Conservation (phyloP, 2,329 filamentous ascomycete species). For the Pyrenophora seminiperda region DNA sequence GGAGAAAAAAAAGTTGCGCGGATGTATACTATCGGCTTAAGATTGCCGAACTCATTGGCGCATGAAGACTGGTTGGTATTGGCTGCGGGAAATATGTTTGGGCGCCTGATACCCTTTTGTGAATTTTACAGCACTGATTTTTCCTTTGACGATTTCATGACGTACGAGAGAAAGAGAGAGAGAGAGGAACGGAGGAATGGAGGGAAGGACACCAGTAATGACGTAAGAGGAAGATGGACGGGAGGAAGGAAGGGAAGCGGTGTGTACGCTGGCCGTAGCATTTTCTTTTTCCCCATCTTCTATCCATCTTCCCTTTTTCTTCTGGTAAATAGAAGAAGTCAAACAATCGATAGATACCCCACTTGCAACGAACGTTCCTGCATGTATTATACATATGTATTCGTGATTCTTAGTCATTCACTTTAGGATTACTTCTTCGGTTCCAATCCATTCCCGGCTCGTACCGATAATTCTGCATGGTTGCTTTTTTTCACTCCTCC, state of each 20-base stretch:
- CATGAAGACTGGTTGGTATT: slow-evolving; percentile 7
- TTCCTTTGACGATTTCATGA: slow-evolving; percentile 8
- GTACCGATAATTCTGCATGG: background rate
- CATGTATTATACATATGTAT: no score
- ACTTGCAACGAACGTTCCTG: no score
- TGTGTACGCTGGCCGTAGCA: background rate
- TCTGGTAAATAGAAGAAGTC: no score
- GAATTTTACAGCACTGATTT: background rate
- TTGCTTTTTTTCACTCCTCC: no score
- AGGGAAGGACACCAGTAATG: slow-evolving; percentile 1
- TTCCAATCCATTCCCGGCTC: background rate
- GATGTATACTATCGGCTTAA: background rate
- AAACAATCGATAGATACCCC: no score
- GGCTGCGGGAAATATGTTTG: slow-evolving; percentile 4
- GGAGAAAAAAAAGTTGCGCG: background rate
- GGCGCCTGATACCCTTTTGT: slow-evolving; percentile 25
- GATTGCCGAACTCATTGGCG: slow-evolving; percentile 1
- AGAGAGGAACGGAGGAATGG: background rate
- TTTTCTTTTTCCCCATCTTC: background rate
- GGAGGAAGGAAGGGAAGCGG: background rate
- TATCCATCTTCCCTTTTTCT: no score
- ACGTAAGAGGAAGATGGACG: background rate
- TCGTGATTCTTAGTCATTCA: no score
- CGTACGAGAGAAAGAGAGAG: background rate
- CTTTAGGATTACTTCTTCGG: background rate